Evolutionary conservation across 2,329 filamentous ascomycete genomes (phyloP), one percentile per base, ranked within the genome.

Genomic region (Zelopaecilomyces penicillatus): DNA sequence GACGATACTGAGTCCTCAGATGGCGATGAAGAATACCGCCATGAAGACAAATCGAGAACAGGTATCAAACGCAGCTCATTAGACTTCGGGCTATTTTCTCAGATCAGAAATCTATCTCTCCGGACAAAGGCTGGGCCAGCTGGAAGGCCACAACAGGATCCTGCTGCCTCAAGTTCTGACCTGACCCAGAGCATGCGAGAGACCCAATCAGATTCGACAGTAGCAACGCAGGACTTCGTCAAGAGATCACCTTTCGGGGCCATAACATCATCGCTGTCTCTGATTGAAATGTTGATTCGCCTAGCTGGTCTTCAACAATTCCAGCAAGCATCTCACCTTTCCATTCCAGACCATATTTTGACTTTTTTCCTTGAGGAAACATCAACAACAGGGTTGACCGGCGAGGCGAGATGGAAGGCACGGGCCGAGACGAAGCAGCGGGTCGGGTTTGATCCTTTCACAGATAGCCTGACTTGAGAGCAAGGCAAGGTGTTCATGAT

Each of bases 291-390:
- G 71, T 72, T 95, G 30, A 78, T 95, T 39, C 87, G 91, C 36
- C 75, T 96, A 39, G 83, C 85, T 4, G 87, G 88, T 26, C 76
- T 95, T 10, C 90, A 95, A 60, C 88, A 95, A 67, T 95, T 93
- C 62, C 86, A 95, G 60, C 90, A 96, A 69, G 77, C 80, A 35
- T 89, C 87, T 0, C 89, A 95, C 56, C 75, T 95, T n/a, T 79
- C 87, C 5, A 93, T 95, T 49, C 86, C 86, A 1, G 90, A 96
- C 59, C 87, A 95, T 55, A 79, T 95, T 2, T 71, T 95, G 35
- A 88, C 84, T 42, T 94, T 95, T 67, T 96, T 95, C 66, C 71
- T 96, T 11, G 75, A 79, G 48, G 74, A 79, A 45, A 72, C 71
- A 2, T 78, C 75, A 5, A 74, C 72, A 3, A 75, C 73, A 4